Conservation (phyloP, 2,329 filamentous ascomycete genomes). For the Colletotrichum lini region DNA sequence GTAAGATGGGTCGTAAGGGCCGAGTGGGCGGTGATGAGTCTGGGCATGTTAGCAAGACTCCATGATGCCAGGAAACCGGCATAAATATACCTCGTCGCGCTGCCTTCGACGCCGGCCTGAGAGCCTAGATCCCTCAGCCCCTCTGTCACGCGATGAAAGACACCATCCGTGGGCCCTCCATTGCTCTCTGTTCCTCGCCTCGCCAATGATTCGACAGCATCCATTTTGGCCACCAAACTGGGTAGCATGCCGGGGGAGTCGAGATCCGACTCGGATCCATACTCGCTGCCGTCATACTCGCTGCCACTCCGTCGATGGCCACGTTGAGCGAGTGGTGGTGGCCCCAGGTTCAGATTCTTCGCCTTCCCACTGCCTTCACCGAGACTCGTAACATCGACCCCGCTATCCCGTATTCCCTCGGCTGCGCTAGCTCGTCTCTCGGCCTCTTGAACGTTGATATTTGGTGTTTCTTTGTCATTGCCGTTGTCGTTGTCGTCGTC, state of each 20-base stretch:
- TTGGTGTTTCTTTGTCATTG: slow-evolving; percentile 47
- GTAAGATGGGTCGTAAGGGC: slow-evolving; percentile 81
- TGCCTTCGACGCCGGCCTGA: slow-evolving; percentile 80
- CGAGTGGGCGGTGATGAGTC: slow-evolving; percentile 82
- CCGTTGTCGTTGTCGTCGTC: slow-evolving; percentile 52
- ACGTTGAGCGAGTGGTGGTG: slow-evolving; percentile 60
- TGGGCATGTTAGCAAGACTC: slow-evolving; percentile 51
- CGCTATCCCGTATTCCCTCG: slow-evolving; percentile 57
- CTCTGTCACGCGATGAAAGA: slow-evolving; percentile 78
- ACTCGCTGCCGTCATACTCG: slow-evolving; percentile 81
- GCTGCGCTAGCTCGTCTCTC: slow-evolving; percentile 44
- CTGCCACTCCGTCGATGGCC: slow-evolving; percentile 68
- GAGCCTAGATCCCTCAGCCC: slow-evolving; percentile 80
- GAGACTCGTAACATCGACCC: slow-evolving; percentile 55
- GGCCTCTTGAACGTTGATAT: slow-evolving; percentile 46
- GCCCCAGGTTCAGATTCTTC: slow-evolving; percentile 58
- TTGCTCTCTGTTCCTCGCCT: slow-evolving; percentile 76
- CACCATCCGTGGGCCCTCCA: slow-evolving; percentile 74
- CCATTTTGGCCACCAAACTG: slow-evolving; percentile 77
- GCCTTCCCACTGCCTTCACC: slow-evolving; percentile 45
- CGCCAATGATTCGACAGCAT: slow-evolving; percentile 79
- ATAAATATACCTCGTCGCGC: slow-evolving; percentile 74
- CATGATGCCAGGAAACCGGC: slow-evolving; percentile 1
- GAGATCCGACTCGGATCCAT: slow-evolving; percentile 79
- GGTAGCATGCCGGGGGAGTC: slow-evolving; percentile 78